A percentile compares a stretch with the other conserved stretches of the same genome.
phyloP scores from a whole-genome alignment of 345 rosid genomes.

The Populus pruinosa region DNA sequence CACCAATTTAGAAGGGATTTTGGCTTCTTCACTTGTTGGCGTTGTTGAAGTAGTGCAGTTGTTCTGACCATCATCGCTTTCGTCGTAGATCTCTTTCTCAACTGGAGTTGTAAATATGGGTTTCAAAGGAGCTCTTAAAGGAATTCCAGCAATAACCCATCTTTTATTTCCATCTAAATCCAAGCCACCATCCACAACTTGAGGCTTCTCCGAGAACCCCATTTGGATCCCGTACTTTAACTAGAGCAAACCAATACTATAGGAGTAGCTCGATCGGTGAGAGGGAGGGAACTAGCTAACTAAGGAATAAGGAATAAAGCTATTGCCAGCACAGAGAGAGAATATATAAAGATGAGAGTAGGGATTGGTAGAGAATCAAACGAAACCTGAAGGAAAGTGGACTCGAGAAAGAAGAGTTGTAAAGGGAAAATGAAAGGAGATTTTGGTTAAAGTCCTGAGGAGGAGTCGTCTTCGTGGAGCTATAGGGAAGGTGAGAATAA shows the following conservation, averaged over 20 bases:
- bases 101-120: constrained; percentile 39
- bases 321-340: neutral
- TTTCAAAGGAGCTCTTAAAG: constrained; percentile 58
- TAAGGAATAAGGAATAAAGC: constrained; percentile 39
- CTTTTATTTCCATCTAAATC: constrained; percentile 41
- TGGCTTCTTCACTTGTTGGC: constrained; percentile 33
- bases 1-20: constrained; percentile 25
- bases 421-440: constrained; percentile 6
- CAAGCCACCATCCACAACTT: constrained; percentile 46
- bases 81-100: constrained; percentile 19
- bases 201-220: constrained; percentile 56
- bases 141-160: constrained; percentile 57
- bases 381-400: constrained; percentile 40
- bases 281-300: no score
- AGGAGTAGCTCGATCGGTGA: neutral
- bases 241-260: neutral
- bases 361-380: constrained; percentile 34
- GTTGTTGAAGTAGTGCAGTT: constrained; percentile 34
- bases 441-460: neutral
- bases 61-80: constrained; percentile 8
- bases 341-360: constrained; percentile 22
- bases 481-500: neutral
- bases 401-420: neutral
- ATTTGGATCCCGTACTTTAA: constrained; percentile 22
- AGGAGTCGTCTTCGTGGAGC: neutral